phyloP scores from a whole-genome alignment of 331 rosid genomes.

The Rhamnella rubrinervis region DNA sequence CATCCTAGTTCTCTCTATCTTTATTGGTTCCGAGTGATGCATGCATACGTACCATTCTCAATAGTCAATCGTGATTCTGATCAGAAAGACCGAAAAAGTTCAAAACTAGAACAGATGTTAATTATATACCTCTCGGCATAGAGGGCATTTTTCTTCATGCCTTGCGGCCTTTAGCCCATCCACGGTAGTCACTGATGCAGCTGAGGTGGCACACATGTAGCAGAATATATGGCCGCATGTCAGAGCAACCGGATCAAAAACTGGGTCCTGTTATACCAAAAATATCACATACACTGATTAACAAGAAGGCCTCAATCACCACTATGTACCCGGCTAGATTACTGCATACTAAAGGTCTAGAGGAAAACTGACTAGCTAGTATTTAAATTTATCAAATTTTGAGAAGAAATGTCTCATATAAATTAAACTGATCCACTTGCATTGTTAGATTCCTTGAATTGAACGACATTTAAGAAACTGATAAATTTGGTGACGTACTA shows the following conservation, averaged over 20 bases:
- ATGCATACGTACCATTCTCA: too few species aligned
- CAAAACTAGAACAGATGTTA: neutral
- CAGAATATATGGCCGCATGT: conserved; percentile 92
- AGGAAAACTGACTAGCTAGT: too few species aligned
- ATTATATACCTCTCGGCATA: conserved; percentile 68
- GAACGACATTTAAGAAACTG: too few species aligned
- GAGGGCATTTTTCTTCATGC: conserved; percentile 70
- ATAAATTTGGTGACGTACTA: too few species aligned
- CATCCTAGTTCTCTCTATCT: neutral
- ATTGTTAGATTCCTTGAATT: too few species aligned
- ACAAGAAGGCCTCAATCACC: neutral
- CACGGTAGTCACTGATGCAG: conserved; percentile 73
- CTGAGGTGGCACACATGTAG: conserved; percentile 78
- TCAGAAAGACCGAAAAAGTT: neutral
- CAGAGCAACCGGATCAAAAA: conserved; percentile 88
- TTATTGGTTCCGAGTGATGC: neutral
- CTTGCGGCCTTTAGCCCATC: conserved; percentile 62
- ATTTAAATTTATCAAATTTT: too few species aligned
- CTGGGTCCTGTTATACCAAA: conserved; percentile 63
- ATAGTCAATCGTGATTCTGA: too few species aligned
- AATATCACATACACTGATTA: conserved; percentile 9
- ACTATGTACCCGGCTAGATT: too few species aligned
- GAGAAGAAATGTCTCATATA: too few species aligned
- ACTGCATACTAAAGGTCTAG: too few species aligned
- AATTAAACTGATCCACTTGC: too few species aligned